Conservation (phyloP, 176 grass and related monocot genomes). For the Musa schizocarpa region DNA sequence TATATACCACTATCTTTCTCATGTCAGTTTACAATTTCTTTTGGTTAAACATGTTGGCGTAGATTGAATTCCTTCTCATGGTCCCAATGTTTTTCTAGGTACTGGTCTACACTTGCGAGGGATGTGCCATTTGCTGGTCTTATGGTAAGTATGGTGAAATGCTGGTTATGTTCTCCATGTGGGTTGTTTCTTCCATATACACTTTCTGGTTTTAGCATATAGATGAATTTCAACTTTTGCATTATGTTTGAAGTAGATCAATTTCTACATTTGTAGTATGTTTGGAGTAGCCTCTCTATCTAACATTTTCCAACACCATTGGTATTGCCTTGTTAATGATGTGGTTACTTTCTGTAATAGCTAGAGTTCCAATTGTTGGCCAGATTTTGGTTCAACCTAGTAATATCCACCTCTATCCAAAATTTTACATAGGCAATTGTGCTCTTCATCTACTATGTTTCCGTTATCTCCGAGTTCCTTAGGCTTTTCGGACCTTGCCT, state of each 20-base stretch:
- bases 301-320: background rate
- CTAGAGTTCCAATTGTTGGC: background rate
- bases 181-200: background rate
- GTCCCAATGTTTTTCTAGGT: conserved; percentile 32
- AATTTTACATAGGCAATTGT: too few relatives aligned
- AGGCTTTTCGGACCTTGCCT: too few relatives aligned
- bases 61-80: background rate
- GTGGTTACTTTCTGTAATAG: too few relatives aligned
- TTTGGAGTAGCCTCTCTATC: background rate
- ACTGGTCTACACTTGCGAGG: conserved; percentile 94
- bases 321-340: background rate
- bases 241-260: background rate
- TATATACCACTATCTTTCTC: background rate
- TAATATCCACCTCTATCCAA: background rate
- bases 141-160: conserved; percentile 47
- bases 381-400: background rate
- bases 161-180: background rate
- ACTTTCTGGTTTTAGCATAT: background rate
- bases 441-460: too few relatives aligned
- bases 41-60: background rate
- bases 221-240: background rate
- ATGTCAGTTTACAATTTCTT: background rate
- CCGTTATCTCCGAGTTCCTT: too few relatives aligned
- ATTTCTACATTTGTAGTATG: background rate
- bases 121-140: conserved; percentile 97